Percentiles rank a stretch among this genome's conserved stretches.
Conservation (phyloP, 345 rosid species). For the Pistacia vera region DNA sequence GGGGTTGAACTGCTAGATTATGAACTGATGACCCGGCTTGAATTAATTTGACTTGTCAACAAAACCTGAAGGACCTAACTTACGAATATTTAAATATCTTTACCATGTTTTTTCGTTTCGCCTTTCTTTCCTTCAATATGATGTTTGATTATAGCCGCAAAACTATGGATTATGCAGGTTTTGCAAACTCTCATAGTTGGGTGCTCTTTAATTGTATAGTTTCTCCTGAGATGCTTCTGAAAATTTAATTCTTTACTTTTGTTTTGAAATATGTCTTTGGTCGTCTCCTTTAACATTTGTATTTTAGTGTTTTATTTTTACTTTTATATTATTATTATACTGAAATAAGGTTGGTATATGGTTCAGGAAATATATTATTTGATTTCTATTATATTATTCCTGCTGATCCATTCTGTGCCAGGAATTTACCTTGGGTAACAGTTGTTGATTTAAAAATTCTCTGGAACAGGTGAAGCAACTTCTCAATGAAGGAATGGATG, state of each 20-base stretch:
- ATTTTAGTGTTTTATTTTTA: no score
- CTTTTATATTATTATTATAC: neutral
- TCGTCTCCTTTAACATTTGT: neutral
- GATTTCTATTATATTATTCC: neutral
- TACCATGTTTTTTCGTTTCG: no score
- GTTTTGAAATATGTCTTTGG: neutral
- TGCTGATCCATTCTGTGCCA: no score
- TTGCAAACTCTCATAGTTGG: neutral
- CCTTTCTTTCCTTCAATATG: no score
- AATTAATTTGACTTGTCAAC: no score
- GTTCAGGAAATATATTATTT: neutral
- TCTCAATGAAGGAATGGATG: conserved; percentile 83
- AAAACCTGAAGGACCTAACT: no score
- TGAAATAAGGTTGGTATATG: neutral
- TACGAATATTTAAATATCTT: no score
- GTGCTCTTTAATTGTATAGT: neutral
- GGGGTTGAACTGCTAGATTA: no score
- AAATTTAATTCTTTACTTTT: no score
- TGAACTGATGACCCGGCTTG: no score
- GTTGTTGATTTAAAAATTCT: conserved; percentile 10
- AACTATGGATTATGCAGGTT: neutral
- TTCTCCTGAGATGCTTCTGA: neutral
- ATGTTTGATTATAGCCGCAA: neutral
- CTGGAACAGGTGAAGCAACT: conserved; percentile 62
- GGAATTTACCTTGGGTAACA: neutral